Evolutionary conservation across 2,329 filamentous ascomycete genomes (phyloP).

Genomic region (Xylaria sp.): DNA sequence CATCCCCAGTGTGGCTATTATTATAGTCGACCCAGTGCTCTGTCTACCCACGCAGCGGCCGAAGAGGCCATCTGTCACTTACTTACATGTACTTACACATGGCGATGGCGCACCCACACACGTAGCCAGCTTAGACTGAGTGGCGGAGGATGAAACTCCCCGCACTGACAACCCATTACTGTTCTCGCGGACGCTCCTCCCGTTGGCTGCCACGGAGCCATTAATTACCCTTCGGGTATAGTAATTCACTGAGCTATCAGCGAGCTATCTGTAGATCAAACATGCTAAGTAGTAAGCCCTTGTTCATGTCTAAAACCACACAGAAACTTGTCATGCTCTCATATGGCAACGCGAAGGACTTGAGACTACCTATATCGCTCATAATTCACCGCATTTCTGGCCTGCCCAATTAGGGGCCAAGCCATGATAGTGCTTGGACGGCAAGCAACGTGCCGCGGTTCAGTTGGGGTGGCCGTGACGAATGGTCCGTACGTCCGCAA

Average conservation of each 20-base stretch:
- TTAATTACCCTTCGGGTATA: slow-evolving; percentile 1
- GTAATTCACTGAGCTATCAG: slow-evolving; percentile 22
- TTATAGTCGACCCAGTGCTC: slow-evolving; percentile 22
- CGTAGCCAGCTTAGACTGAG: slow-evolving; percentile 21
- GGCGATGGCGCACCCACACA: slow-evolving; percentile 26
- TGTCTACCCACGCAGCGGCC: slow-evolving; percentile 10
- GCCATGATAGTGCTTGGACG: slow-evolving; percentile 15
- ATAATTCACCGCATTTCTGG: slow-evolving; percentile 17
- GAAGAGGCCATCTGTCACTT: slow-evolving; percentile 31
- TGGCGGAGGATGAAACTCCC: slow-evolving; percentile 24
- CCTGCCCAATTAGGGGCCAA: slow-evolving; percentile 22
- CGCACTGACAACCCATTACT: slow-evolving; percentile 25
- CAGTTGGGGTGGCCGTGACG: slow-evolving; percentile 1
- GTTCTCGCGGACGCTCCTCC: slow-evolving; percentile 20
- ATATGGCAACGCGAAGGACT: slow-evolving; percentile 1
- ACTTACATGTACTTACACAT: slow-evolving; percentile 22
- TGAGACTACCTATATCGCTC: slow-evolving; percentile 1
- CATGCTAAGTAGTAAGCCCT: slow-evolving; percentile 11
- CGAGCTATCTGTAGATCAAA: slow-evolving; percentile 4
- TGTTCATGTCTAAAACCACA: not conserved
- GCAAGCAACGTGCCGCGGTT: slow-evolving; percentile 28
- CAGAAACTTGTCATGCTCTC: slow-evolving; percentile 22
- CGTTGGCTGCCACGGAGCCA: slow-evolving; percentile 29
- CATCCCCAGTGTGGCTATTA: slow-evolving; percentile 23
- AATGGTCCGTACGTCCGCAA: slow-evolving; percentile 40